phyloP scores from a whole-genome alignment of 805 yeast genomes.

The Saccharomyces mikatae region DNA sequence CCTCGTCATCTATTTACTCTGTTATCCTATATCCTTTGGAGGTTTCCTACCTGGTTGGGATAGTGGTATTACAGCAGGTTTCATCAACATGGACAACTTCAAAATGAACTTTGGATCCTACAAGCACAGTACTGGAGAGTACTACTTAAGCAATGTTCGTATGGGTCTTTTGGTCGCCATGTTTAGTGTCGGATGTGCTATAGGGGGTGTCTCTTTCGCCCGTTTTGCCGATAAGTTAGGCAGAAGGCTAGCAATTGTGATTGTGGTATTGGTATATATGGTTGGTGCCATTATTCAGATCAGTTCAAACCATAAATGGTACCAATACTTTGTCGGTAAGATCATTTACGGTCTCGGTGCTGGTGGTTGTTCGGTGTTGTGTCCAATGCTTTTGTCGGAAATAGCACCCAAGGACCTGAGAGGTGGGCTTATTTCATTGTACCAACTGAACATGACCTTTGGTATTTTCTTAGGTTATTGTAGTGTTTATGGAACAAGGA shows the following conservation, averaged over 20 bases:
- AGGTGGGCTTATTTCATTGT: slow-evolving; percentile 54
- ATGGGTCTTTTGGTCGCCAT: slow-evolving; percentile 43
- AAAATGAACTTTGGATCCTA: slow-evolving; percentile 40
- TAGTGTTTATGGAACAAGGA: slow-evolving; percentile 48
- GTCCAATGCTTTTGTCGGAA: slow-evolving; percentile 58
- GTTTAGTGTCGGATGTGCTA: slow-evolving; percentile 24
- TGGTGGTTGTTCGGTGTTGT: slow-evolving; percentile 60
- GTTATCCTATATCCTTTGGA: slow-evolving; percentile 43
- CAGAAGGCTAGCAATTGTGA: slow-evolving; percentile 47
- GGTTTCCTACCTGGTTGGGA: slow-evolving; percentile 64
- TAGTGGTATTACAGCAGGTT: slow-evolving; percentile 62
- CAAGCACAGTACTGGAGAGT: slow-evolving; percentile 35
- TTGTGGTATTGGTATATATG: slow-evolving; percentile 47
- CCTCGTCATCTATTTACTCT: slow-evolving; percentile 23
- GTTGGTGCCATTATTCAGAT: slow-evolving; percentile 53
- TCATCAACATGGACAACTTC: slow-evolving; percentile 51
- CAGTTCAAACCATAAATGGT: slow-evolving; percentile 39
- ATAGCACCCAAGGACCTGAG: slow-evolving; percentile 54
- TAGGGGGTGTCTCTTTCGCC: slow-evolving; percentile 37
- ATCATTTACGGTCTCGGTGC: slow-evolving; percentile 62
- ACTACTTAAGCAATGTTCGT: slow-evolving; percentile 37
- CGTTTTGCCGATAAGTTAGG: slow-evolving; percentile 49
- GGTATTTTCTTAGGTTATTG: slow-evolving; percentile 61
- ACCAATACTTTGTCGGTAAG: slow-evolving; percentile 30
- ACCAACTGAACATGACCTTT: slow-evolving; percentile 49